Percentiles rank a stretch among this genome's conserved stretches.
Conservation (phyloP, 2,329 filamentous ascomycete species). For the Immersiporthe knoxdaviesiana region DNA sequence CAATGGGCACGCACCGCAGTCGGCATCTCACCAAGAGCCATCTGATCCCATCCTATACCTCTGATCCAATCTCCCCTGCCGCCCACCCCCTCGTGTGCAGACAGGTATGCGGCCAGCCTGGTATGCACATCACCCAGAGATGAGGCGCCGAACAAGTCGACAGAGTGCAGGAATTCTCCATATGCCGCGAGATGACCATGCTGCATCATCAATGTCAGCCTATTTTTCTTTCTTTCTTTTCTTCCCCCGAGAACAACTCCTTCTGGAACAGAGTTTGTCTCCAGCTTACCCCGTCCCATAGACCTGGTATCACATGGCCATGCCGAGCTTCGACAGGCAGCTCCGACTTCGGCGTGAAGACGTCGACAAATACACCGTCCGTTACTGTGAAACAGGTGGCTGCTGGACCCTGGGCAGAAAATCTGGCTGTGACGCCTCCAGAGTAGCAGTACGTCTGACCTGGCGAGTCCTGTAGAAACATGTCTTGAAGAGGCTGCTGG, state of each 20-base stretch:
- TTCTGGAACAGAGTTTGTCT: background rate
- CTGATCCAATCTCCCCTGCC: conserved; percentile 63
- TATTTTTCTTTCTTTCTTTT: no score
- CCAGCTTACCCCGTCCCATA: conserved; percentile 62
- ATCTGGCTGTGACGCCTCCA: conserved; percentile 47
- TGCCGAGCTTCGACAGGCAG: conserved; percentile 40
- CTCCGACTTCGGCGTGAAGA: conserved; percentile 41
- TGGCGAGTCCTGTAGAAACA: conserved; percentile 6
- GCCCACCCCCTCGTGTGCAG: conserved; percentile 54
- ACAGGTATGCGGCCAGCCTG: conserved; percentile 57
- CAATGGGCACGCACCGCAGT: conserved; percentile 53
- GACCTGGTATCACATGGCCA: conserved; percentile 65
- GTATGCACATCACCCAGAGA: conserved; percentile 57
- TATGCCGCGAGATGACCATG: conserved; percentile 70
- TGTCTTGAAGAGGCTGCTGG: conserved; percentile 25
- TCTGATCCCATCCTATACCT: conserved; percentile 74
- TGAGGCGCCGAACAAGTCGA: conserved; percentile 63
- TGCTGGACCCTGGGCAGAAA: conserved; percentile 41
- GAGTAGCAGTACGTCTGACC: conserved; percentile 47
- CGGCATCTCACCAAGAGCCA: conserved; percentile 66
- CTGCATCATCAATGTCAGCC: conserved; percentile 2
- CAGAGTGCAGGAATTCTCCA: conserved; percentile 68
- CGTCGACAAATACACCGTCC: conserved; percentile 53
- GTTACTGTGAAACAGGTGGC: conserved; percentile 61
- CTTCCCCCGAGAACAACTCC: background rate